Percentiles rank a stretch among this genome's conserved stretches.
These are phyloP conservation scores for Oryza glumipatula DNA, from an alignment of 176 grass and related monocot genomes.

Conservation along the genomic window DNA sequence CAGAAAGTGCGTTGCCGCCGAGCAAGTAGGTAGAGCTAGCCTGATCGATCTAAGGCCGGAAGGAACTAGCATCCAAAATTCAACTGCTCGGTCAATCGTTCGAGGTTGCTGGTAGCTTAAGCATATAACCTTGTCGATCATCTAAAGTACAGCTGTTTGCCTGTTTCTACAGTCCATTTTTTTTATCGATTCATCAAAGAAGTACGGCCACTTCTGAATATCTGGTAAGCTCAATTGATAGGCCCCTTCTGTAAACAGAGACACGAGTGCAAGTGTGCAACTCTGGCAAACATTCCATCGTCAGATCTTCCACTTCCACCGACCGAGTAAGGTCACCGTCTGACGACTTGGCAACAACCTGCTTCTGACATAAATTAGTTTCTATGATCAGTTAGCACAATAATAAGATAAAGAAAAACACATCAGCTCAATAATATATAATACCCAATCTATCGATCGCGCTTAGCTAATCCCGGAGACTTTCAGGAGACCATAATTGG, in stretches of 20 bases:
- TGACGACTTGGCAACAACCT: conserved; percentile 23
- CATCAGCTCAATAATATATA: neutral
- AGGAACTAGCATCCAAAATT: neutral
- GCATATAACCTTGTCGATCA: neutral
- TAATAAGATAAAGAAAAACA: neutral
- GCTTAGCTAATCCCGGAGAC: neutral
- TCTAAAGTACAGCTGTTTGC: too few relatives aligned
- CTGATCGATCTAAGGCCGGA: neutral
- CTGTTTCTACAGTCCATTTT: neutral
- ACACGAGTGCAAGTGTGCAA: neutral
- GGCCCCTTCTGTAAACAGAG: neutral
- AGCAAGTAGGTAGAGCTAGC: neutral
- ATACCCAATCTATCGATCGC: neutral
- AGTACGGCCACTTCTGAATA: neutral
- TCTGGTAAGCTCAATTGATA: too few relatives aligned
- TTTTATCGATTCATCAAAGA: neutral
- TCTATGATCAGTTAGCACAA: neutral
- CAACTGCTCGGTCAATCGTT: neutral
- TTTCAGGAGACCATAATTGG: neutral
- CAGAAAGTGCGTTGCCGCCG: neutral
- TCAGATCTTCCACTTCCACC: neutral
- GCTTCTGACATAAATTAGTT: neutral
- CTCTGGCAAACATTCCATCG: neutral
- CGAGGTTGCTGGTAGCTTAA: neutral
- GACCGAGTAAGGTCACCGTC: neutral